Evolutionary conservation across 2,329 filamentous ascomycete genomes (phyloP).

Genomic region (Penicillium occitanis): DNA sequence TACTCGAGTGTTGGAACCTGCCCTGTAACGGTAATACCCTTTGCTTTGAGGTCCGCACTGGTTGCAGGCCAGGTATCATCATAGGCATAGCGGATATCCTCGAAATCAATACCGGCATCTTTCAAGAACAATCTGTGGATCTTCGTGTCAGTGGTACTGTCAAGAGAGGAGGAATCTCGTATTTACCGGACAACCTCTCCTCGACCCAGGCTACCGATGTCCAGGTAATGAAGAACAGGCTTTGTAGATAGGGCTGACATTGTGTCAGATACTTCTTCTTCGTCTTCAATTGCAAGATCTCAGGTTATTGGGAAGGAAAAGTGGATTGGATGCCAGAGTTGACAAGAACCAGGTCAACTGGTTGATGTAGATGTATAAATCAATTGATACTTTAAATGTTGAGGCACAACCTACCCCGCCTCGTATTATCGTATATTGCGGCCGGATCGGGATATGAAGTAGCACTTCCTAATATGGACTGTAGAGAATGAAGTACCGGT

Average conservation of each 20-base stretch:
- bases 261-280: not conserved
- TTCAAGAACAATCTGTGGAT: slow-evolving; percentile 11
- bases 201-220: slow-evolving; percentile 8
- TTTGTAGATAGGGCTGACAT: not conserved
- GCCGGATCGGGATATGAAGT: not conserved
- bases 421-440: not conserved
- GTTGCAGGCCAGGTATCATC: slow-evolving; percentile 5
- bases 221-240: slow-evolving; percentile 11
- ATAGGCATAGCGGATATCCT: slow-evolving; percentile 2
- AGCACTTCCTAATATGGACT: not conserved
- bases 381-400: not conserved
- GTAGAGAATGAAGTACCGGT: not conserved
- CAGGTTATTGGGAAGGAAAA: not conserved
- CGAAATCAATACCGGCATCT: slow-evolving; percentile 10
- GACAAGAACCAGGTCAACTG: not conserved
- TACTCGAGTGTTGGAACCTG: slow-evolving; percentile 5
- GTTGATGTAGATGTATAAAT: not conserved
- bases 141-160: not conserved
- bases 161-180: not conserved
- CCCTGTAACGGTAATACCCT: slow-evolving; percentile 8
- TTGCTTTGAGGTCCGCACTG: not conserved
- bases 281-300: not conserved
- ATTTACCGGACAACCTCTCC: slow-evolving; percentile 7
- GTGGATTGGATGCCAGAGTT: not conserved
- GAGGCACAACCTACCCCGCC: not conserved